phyloP scores from a whole-genome alignment of 768 basidiomycete genomes.

The Pisolithus orientalis region DNA sequence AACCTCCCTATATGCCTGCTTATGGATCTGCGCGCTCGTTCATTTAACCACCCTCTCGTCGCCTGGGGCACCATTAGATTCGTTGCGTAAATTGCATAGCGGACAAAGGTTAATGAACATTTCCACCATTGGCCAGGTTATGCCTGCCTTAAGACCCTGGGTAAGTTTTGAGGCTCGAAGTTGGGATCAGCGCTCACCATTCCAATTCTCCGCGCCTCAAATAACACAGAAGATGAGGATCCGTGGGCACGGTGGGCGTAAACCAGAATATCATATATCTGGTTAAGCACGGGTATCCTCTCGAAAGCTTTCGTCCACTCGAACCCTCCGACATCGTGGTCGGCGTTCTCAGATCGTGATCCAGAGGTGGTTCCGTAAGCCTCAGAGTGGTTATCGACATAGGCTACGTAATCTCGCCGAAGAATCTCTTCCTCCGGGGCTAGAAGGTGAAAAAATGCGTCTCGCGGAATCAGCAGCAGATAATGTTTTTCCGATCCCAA shows the following conservation, averaged over 20 bases:
- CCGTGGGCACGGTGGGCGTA: slow-evolving; percentile 60
- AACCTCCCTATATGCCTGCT: too few relatives aligned
- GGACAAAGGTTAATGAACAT: slow-evolving; percentile 61
- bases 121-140: slow-evolving; percentile 74
- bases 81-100: slow-evolving; percentile 38
- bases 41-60: neutral
- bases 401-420: slow-evolving; percentile 40
- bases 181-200: slow-evolving; percentile 40
- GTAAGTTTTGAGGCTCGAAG: neutral
- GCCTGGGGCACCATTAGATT: slow-evolving; percentile 17
- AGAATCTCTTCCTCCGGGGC: slow-evolving; percentile 44
- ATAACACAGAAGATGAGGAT: slow-evolving; percentile 47
- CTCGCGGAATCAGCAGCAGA: slow-evolving; percentile 55
- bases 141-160: slow-evolving; percentile 40
- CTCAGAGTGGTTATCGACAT: slow-evolving; percentile 23
- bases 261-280: slow-evolving; percentile 63
- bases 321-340: slow-evolving; percentile 23
- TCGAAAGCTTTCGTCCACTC: slow-evolving; percentile 42
- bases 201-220: slow-evolving; percentile 49
- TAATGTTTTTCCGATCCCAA: slow-evolving; percentile 54
- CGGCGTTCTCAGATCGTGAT: slow-evolving; percentile 11
- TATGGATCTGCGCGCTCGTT: neutral
- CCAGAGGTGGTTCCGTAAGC: neutral
- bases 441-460: slow-evolving; percentile 49
- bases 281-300: slow-evolving; percentile 56